Evolutionary conservation across 2,329 filamentous ascomycete genomes (phyloP).

Genomic region (Scytalidium lignicola): DNA sequence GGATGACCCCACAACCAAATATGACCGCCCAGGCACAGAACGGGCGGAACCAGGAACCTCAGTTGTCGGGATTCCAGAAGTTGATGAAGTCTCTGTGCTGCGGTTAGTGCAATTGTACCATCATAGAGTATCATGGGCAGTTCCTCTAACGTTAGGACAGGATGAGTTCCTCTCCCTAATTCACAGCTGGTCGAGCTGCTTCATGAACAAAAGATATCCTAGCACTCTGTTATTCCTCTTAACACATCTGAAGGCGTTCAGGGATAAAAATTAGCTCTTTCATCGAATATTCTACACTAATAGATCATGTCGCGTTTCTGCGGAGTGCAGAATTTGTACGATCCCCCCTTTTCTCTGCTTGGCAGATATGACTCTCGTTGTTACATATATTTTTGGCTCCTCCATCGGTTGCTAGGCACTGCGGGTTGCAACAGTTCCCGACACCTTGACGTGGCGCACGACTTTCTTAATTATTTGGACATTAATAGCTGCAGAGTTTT

Average conservation of each 20-base stretch:
- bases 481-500: conserved; percentile 24
- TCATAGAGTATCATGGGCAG: conserved; percentile 1
- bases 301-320: conserved; percentile 17
- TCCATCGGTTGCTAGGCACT: conserved; percentile 7
- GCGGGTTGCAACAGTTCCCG: conserved; percentile 11
- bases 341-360: conserved; percentile 17
- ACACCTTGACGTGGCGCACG: conserved; percentile 13
- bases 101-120: conserved; percentile 46
- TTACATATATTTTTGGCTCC: conserved; percentile 16
- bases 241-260: conserved; percentile 15
- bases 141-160: conserved; percentile 18
- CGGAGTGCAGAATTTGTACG: conserved; percentile 13
- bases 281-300: conserved; percentile 19
- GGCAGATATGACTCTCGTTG: conserved; percentile 24
- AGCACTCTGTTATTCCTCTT: conserved; percentile 2
- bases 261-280: conserved; percentile 11
- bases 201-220: neutral
- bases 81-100: conserved; percentile 91
- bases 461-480: conserved; percentile 22
- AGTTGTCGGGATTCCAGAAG: conserved; percentile 83
- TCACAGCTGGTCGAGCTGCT: neutral
- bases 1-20: conserved; percentile 55
- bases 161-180: conserved; percentile 20
- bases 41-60: conserved; percentile 58
- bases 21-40: conserved; percentile 53